Evolutionary conservation across 2,329 filamentous ascomycete genomes (phyloP), one percentile per base, ranked within the genome.

Genomic region (Xylaria sp.): DNA sequence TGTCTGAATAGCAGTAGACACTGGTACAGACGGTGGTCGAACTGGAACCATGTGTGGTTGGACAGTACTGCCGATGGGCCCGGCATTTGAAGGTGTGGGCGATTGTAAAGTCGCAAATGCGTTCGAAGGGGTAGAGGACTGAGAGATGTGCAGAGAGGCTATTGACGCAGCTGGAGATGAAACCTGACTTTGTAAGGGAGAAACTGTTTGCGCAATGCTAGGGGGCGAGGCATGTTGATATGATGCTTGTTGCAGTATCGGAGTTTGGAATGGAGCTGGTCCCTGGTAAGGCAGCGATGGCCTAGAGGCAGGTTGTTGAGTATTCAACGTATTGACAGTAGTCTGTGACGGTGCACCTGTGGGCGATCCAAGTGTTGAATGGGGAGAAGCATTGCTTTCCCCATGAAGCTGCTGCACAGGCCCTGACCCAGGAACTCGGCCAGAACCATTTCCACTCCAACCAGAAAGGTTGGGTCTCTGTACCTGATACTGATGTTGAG

Each of bases 91-190:
- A 44, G 18, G 19, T 30, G 47, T 46, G 13, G 51, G 51, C 54
- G 16, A 53, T 39, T 59, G 64, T 11, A 60, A 55, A 35, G 47
- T 63, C 34, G 54, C 44, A 18, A 63, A 62, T 30, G 57, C 52
- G 42, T 59, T 60, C 1, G 66, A 65, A 2, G 67, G 68, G 30
- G 66, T 65, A 4, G 69, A 66, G 19, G 68, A 61, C 6, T 68
- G 65, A 2, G 67, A 65, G 13, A 67, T 57, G 30, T 69, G 55
- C 23, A 70, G 61, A 47, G 70, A 72, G 10, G 63, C 65, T 49
- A 70, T 62, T 9, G 70, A 72, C 19, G 58, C 63, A 8, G 65
- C 56, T 1, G 70, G 70, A 1, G 69, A 71, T 19, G 70, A 71
- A 8, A 71, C 66, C 52, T 71, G 68, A 50, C 70, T 71, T 37